A percentile compares a stretch with the other conserved stretches of the same genome.
phyloP scores from a whole-genome alignment of 441 rosid species.

The Syzygium syzygioides region DNA sequence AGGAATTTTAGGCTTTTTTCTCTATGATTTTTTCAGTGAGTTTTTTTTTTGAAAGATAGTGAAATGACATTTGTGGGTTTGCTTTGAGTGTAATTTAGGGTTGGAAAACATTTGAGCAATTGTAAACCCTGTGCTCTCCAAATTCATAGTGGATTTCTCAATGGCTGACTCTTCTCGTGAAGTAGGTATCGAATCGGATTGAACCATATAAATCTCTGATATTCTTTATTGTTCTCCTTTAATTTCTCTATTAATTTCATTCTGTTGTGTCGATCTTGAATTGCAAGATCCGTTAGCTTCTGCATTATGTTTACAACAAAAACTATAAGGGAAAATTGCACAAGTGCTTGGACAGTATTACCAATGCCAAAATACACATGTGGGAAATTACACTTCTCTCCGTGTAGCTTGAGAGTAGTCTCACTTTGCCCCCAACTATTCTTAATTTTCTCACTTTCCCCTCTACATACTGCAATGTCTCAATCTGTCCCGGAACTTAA shows the following conservation, averaged over 20 bases:
- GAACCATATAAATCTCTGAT: neutral
- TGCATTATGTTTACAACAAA: neutral
- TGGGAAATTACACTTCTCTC: neutral
- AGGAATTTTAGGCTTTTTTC: neutral
- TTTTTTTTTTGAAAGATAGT: neutral
- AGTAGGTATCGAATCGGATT: neutral
- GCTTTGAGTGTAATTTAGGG: neutral
- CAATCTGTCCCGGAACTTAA: neutral
- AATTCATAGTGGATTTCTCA: neutral
- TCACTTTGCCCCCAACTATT: neutral
- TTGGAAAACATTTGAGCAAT: fast-evolving
- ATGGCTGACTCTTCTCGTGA: fast-evolving
- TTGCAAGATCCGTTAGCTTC: neutral
- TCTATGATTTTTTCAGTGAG: neutral
- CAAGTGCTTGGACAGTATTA: neutral
- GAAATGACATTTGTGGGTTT: neutral
- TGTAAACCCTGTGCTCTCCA: neutral
- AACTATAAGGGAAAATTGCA: neutral
- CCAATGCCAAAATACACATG: neutral
- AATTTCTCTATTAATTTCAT: neutral
- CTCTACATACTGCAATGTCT: neutral
- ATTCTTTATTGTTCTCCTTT: fast-evolving
- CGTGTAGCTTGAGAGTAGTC: neutral
- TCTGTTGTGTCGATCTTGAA: neutral
- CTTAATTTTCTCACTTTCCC: neutral